Conservation (phyloP, 257 asterid genomes). For the Jaltomata sinuosa region DNA sequence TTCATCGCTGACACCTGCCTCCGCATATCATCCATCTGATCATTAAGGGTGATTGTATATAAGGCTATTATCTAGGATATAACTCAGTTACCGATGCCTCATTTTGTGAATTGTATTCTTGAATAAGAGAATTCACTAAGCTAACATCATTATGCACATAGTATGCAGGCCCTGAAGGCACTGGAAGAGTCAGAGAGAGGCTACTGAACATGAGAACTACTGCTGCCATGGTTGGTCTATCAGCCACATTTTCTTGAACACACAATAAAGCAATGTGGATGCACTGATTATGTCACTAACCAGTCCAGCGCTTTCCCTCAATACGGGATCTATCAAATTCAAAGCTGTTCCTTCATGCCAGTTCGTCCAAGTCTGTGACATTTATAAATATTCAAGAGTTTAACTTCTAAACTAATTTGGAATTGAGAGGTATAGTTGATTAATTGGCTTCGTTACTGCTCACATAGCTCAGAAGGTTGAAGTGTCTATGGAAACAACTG, state of each 20-base stretch:
- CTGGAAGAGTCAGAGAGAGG: slow-evolving; percentile 4
- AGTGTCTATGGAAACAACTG: no score
- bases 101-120: not conserved
- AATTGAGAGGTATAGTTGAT: not conserved
- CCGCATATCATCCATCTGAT: not conserved
- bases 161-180: slow-evolving; percentile 16
- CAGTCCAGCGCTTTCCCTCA: not conserved
- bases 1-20: not conserved
- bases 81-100: not conserved
- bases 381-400: not conserved
- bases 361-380: slow-evolving; percentile 15
- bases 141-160: not conserved
- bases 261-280: slow-evolving; percentile 22
- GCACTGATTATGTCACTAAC: slow-evolving; percentile 9
- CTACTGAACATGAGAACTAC: slow-evolving; percentile 22
- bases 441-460: not conserved
- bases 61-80: not conserved
- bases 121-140: not conserved
- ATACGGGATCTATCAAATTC: not conserved
- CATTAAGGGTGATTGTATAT: not conserved
- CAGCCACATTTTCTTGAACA: slow-evolving; percentile 13
- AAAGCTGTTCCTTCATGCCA: slow-evolving; percentile 11
- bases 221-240: slow-evolving; percentile 24
- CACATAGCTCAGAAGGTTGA: slow-evolving; percentile 3
- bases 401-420: not conserved